Conservation (phyloP, 805 yeast genomes). For the Wickerhamiella cacticola region DNA sequence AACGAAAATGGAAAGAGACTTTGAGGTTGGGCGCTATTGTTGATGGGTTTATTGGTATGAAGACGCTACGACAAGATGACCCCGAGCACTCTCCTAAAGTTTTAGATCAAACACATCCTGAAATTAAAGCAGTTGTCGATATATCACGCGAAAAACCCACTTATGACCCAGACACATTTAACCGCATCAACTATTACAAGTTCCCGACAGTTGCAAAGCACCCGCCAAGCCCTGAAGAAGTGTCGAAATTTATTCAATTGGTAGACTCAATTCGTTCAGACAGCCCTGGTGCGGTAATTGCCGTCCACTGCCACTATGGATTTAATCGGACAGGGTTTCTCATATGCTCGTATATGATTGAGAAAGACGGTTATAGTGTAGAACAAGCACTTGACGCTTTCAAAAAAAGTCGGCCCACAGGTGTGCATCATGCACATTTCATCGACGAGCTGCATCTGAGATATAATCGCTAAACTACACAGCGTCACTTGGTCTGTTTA, state of each 20-base stretch:
- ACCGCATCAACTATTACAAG: constrained; percentile 47
- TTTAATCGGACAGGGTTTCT: constrained; percentile 69
- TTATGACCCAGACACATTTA: constrained; percentile 48
- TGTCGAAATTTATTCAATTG: constrained; percentile 42
- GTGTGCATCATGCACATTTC: constrained; percentile 67
- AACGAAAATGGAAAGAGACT: constrained; percentile 54
- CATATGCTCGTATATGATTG: constrained; percentile 56
- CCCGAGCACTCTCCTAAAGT: constrained; percentile 43
- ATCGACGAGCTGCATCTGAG: constrained; percentile 58
- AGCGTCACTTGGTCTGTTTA: not conserved
- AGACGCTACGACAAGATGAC: constrained; percentile 59
- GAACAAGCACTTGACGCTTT: constrained; percentile 53
- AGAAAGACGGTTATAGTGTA: constrained; percentile 46
- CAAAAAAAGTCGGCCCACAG: constrained; percentile 48
- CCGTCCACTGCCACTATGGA: constrained; percentile 73
- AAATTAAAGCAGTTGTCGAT: constrained; percentile 50
- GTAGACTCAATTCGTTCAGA: constrained; percentile 33
- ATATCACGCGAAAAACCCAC: constrained; percentile 57
- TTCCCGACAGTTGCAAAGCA: constrained; percentile 69
- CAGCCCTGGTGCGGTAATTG: constrained; percentile 47
- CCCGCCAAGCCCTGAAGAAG: constrained; percentile 53
- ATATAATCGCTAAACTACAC: constrained; percentile 29
- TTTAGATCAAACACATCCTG: constrained; percentile 41
- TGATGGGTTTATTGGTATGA: constrained; percentile 52
- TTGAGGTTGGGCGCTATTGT: constrained; percentile 34